These are phyloP conservation scores for Psilocybe cubensis DNA, from an alignment of 768 basidiomycete species.

Conservation along the genomic window DNA sequence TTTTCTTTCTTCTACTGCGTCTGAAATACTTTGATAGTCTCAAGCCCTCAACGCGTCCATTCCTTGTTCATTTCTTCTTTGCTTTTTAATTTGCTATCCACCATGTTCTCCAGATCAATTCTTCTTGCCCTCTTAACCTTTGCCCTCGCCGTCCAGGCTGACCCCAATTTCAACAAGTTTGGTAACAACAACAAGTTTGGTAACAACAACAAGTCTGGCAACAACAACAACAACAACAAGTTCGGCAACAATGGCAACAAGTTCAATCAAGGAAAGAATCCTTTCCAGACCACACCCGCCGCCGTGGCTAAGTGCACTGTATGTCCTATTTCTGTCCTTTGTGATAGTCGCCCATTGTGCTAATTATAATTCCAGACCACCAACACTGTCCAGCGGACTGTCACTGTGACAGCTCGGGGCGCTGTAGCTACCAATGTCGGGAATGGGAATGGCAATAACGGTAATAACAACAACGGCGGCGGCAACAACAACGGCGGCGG, in stretches of 20 bases:
- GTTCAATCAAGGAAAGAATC: too few relatives aligned
- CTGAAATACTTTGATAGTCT: constrained; percentile 25
- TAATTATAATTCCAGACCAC: constrained; percentile 19
- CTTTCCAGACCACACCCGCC: constrained; percentile 9
- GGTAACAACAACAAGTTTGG: too few relatives aligned
- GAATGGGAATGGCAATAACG: constrained; percentile 10
- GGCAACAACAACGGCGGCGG: constrained; percentile 10
- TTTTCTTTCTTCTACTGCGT: constrained; percentile 39
- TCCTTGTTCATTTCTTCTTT: constrained; percentile 19
- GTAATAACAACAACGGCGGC: constrained; percentile 7
- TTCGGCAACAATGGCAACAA: constrained; percentile 7
- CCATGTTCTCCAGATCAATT: constrained; percentile 46
- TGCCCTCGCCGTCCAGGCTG: constrained; percentile 36
- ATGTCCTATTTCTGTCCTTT: constrained; percentile 8
- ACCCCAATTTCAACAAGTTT: constrained; percentile 23
- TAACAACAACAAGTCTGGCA: constrained; percentile 1
- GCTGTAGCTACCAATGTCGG: constrained; percentile 18
- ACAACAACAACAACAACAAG: constrained; percentile 2
- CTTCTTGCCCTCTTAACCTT: constrained; percentile 44
- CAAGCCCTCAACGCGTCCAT: constrained; percentile 27
- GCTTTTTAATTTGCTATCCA: constrained; percentile 20
- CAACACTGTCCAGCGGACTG: constrained; percentile 32
- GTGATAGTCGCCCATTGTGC: constrained; percentile 1
- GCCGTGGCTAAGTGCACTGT: constrained; percentile 23
- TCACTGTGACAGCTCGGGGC: constrained; percentile 38